Evolutionary conservation across 495 filamentous ascomycete species (phyloP), one percentile per base, ranked within the genome.

Genomic region (Podospora australis): DNA sequence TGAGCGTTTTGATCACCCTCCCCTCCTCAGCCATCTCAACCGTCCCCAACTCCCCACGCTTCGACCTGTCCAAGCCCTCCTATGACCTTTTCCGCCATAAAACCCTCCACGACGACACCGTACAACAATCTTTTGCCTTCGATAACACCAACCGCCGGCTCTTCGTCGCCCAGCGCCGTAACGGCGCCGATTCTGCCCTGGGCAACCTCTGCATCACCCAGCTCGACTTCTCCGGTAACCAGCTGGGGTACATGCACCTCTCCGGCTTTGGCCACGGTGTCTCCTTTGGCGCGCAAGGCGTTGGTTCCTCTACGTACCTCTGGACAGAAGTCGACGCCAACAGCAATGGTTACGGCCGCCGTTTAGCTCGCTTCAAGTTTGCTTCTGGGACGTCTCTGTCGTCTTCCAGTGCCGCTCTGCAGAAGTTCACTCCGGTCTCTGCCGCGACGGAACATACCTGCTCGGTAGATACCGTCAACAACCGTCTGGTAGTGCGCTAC

Each of bases 31-130:
- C 14, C 14, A n/a, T 36, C n/a, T 43, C 50, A 29, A 26, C 20
- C 3, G 44, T 56, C 49, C 44, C 44, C 32, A 36, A 23, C 22
- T 30, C 42, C 24, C 48, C 28, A 32, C 50, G 41, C 1, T 52
- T 54, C 21, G 53, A 57, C 25, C 53, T 52, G 7, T 54, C 39
- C 28, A 29, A 48, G 32, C 50, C 50, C 2, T 53, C 50, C 5
- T 48, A 48, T 24, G 50, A 53, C 23, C 50, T 53, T 39, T 36
- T 16, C 32, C 50, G 39, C 44, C 21, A 36, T 40, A 53, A 48
- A 17, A 35, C 28, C 0, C 39, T 53, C 8, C 22, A 43, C 44
- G 39, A 53, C 22, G 30, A 23, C 39, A 44, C 50, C 6, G 50
- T 53, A n/a, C 50, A 53, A 23, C 50, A 53, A 2, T 22, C 28